These are phyloP conservation scores for Sechiopsis laciniata DNA, from an alignment of 306 rosid species.

Conservation along the genomic window DNA sequence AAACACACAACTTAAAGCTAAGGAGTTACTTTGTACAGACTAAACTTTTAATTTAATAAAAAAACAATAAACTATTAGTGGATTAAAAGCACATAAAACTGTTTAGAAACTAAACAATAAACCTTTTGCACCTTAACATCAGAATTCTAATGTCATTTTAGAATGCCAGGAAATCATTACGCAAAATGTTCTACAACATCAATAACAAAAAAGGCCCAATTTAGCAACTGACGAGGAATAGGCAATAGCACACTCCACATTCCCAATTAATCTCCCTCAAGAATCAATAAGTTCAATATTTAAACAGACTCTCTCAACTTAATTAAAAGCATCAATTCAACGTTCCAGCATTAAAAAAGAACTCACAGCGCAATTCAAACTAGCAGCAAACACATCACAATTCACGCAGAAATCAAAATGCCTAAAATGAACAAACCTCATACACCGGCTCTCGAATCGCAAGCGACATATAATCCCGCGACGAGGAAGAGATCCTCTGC, in stretches of 20 bases:
- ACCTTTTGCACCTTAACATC: not conserved
- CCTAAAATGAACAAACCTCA: conserved; percentile 42
- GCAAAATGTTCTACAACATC: not conserved
- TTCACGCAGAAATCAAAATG: not conserved
- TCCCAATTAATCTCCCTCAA: not conserved
- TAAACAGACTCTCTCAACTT: not conserved
- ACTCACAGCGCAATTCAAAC: not conserved
- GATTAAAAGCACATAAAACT: not conserved
- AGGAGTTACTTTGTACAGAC: no score
- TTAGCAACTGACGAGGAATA: not conserved
- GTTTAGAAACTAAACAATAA: not conserved
- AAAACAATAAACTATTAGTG: not conserved
- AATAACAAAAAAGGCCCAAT: not conserved
- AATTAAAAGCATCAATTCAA: not conserved
- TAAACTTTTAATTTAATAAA: not conserved
- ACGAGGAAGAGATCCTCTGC: conserved; percentile 35
- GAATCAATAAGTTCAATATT: not conserved
- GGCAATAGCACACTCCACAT: not conserved
- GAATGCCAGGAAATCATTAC: not conserved
- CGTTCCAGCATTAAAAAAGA: not conserved
- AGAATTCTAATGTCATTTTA: not conserved
- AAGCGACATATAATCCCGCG: conserved; percentile 54
- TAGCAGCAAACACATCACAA: not conserved
- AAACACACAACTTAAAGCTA: no score
- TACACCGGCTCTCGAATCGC: conserved; percentile 94